These are phyloP conservation scores for Gynochthodes officinalis DNA, from an alignment of 257 asterid species.

Conservation along the genomic window DNA sequence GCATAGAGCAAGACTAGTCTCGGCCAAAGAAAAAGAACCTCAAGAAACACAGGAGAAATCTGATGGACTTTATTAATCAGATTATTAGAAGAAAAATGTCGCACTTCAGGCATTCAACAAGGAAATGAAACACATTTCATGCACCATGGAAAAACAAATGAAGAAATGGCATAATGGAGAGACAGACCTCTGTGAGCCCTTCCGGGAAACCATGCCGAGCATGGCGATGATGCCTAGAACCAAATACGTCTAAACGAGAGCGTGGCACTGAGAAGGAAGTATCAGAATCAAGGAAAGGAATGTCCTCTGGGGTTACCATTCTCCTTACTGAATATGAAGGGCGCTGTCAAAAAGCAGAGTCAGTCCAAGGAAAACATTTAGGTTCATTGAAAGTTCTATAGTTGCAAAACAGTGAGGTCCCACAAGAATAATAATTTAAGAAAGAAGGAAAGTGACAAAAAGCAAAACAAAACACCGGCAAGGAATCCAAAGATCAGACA, in stretches of 20 bases:
- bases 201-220: slow-evolving; percentile 35
- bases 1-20: too few relatives aligned
- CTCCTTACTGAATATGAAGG: slow-evolving; percentile 40
- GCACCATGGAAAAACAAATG: background rate
- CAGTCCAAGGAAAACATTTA: slow-evolving; percentile 3
- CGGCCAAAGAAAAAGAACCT: background rate
- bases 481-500: slow-evolving; percentile 9
- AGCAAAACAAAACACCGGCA: slow-evolving; percentile 4
- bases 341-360: slow-evolving; percentile 25
- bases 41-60: background rate
- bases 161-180: slow-evolving; percentile 2
- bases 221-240: slow-evolving; percentile 40
- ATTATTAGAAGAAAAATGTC: too few relatives aligned
- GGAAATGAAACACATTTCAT: slow-evolving; percentile 2
- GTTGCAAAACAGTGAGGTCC: slow-evolving; percentile 5
- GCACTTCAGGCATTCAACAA: background rate
- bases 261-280: slow-evolving; percentile 25
- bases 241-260: slow-evolving; percentile 33
- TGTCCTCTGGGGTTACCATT: slow-evolving; percentile 43
- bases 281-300: slow-evolving; percentile 38
- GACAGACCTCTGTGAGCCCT: slow-evolving; percentile 48
- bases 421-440: background rate
- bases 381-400: slow-evolving; percentile 2
- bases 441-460: background rate
- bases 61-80: background rate